These are phyloP conservation scores for Trichophyton schoenleinii DNA, from an alignment of 2,329 filamentous ascomycete genomes.

Conservation along the genomic window DNA sequence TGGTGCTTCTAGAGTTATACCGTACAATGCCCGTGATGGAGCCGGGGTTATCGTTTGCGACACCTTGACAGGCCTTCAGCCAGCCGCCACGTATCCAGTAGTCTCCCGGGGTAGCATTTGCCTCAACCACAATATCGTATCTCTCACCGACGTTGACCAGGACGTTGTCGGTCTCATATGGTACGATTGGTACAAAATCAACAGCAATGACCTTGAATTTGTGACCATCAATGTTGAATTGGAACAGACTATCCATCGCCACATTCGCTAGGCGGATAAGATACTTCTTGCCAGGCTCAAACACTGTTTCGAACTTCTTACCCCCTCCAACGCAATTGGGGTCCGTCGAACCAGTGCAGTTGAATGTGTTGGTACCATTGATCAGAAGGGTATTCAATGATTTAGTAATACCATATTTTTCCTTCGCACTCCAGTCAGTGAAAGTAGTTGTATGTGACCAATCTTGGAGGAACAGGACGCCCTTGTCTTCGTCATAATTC, in stretches of 20 bases:
- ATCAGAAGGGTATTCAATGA: neutral
- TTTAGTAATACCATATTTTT: neutral
- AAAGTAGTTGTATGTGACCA: neutral
- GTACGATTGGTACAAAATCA: conserved; percentile 46
- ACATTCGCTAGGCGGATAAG: conserved; percentile 25
- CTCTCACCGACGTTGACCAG: conserved; percentile 28
- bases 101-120: conserved; percentile 17
- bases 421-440: neutral
- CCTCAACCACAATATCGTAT: conserved; percentile 25
- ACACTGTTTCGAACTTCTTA: neutral
- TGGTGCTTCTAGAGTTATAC: conserved; percentile 18
- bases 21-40: conserved; percentile 35
- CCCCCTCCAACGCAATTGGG: neutral
- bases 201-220: conserved; percentile 43
- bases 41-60: conserved; percentile 19
- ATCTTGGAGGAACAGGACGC: neutral
- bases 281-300: conserved; percentile 19
- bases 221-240: conserved; percentile 43
- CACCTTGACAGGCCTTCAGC: conserved; percentile 26
- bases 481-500: conserved; percentile 5
- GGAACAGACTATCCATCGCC: conserved; percentile 38
- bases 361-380: neutral
- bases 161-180: conserved; percentile 36
- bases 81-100: conserved; percentile 28
- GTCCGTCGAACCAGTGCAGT: neutral